phyloP scores from a whole-genome alignment of 2,329 filamentous ascomycete species.

The Sarocladiaceae sp. region DNA sequence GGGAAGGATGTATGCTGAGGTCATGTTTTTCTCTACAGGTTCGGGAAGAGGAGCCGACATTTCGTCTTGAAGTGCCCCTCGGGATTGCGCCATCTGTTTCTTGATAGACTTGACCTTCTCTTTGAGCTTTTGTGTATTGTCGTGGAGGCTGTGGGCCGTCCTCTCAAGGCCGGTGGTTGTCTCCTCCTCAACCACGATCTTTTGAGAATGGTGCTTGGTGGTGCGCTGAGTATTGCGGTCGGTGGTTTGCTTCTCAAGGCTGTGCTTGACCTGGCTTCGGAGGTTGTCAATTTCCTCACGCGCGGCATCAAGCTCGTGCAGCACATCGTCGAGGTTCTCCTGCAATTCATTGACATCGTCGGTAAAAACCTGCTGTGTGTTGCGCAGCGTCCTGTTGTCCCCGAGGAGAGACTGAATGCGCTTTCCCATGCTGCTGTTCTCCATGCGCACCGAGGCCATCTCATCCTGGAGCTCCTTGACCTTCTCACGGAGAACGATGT shows the following conservation, averaged over 20 bases:
- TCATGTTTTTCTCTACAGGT: slow-evolving; percentile 47
- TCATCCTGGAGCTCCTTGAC: slow-evolving; percentile 31
- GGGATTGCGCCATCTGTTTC: slow-evolving; percentile 36
- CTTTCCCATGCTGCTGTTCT: slow-evolving; percentile 34
- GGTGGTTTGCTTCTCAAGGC: slow-evolving; percentile 34
- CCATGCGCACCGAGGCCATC: slow-evolving; percentile 28
- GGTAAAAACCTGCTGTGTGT: slow-evolving; percentile 32
- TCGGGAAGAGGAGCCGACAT: slow-evolving; percentile 28
- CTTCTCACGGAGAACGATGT: slow-evolving; percentile 30
- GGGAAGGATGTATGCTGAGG: slow-evolving; percentile 51
- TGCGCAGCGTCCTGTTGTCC: slow-evolving; percentile 39
- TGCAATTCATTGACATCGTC: slow-evolving; percentile 39
- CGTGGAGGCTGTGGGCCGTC: slow-evolving; percentile 37
- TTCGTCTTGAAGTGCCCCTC: slow-evolving; percentile 30
- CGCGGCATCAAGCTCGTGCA: slow-evolving; percentile 34
- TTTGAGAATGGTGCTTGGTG: background rate
- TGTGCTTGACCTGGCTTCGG: slow-evolving; percentile 21
- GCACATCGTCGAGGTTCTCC: slow-evolving; percentile 31
- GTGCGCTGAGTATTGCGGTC: slow-evolving; percentile 25
- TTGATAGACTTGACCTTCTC: slow-evolving; percentile 41
- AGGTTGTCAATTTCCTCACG: slow-evolving; percentile 33
- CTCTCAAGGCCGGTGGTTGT: slow-evolving; percentile 34
- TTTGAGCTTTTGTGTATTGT: slow-evolving; percentile 40
- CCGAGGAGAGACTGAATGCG: slow-evolving; percentile 36
- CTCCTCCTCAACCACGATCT: background rate